Evolutionary conservation across 495 filamentous ascomycete species (phyloP), one percentile per base, ranked within the genome.

Genomic region (Aspergillus cavernicola): DNA sequence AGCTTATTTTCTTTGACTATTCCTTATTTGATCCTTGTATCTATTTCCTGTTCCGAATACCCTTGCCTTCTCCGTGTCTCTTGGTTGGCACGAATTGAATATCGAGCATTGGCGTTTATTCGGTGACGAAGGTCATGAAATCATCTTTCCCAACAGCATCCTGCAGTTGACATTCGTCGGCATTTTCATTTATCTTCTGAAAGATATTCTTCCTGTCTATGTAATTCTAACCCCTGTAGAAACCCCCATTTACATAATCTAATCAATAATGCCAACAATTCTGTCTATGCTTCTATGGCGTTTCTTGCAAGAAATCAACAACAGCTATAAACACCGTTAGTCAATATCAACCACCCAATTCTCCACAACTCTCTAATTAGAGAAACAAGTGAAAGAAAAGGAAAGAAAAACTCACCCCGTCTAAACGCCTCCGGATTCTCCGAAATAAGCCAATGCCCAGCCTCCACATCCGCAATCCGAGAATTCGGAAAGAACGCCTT

Each of bases 401-500:
- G 24, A 28, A 28, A 28, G 9, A 9, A 40, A 2, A 11, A 66
- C 82, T 68, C 67, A 95, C 90, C 87, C 76, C 82, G 73, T 62
- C 86, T 78, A 63, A 98, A 98, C 3, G 74, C 85, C 65, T 93
- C 86, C 0, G 93, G 93, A 52, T 91, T 88, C 75, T 97, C 92
- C 9, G 88, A 89, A 58, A 95, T 92, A 0, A 98, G 74, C 93
- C 93, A 97, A 64, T 98, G 93, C 0, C 93, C 93, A 5, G 86
- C 80, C 16, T 96, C 88, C 29, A 97, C 80, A 72, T 96, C 92
- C 12, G 77, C 81, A 28, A 97, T 63, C 60, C 80, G 67, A 52
- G 96, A 93, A 35, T 78, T 73, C 23, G 93, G 93, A 66, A 97
- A 98, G 68, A 97, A 97, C 54, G 78, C 77, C 18, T 91, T 95